A percentile compares a stretch with the other conserved stretches of the same genome.
These are phyloP conservation scores for Ambrosia artemisiifolia DNA, from an alignment of 129 eudicot genomes.

Conservation along the genomic window DNA sequence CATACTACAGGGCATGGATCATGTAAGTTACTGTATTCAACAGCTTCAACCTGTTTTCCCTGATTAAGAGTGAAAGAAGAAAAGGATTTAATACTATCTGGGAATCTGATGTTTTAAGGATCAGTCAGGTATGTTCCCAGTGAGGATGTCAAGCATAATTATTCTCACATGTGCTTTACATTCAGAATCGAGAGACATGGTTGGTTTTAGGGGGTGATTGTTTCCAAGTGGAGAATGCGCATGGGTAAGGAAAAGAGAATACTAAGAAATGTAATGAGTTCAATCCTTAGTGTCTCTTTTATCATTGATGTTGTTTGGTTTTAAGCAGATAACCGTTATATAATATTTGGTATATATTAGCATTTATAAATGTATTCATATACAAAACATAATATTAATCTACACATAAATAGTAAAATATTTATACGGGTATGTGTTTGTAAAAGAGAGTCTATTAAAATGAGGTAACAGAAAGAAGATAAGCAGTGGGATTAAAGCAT, in stretches of 20 bases:
- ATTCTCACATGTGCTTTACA: neutral
- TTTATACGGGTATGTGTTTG: neutral
- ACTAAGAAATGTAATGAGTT: neutral
- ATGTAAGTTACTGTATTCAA: constrained; percentile 7
- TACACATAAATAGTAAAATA: neutral
- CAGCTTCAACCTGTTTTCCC: neutral
- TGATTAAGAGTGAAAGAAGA: neutral
- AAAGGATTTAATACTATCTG: neutral
- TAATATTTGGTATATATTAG: too few species aligned
- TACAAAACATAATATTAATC: too few species aligned
- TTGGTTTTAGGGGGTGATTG: neutral
- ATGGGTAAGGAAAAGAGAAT: neutral
- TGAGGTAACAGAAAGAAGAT: neutral
- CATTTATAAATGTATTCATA: neutral
- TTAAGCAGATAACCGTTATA: neutral
- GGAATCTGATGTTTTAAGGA: neutral
- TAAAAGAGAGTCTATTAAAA: neutral
- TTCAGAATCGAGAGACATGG: neutral
- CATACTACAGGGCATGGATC: constrained; percentile 4
- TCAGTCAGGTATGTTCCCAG: neutral
- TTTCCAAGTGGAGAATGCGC: neutral
- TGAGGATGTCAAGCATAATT: neutral
- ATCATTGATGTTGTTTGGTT: neutral
- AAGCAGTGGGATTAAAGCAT: neutral
- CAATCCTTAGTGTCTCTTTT: neutral